Conservation (phyloP, 192 early-diverging fungal species). For the Phycomyces nitens region DNA sequence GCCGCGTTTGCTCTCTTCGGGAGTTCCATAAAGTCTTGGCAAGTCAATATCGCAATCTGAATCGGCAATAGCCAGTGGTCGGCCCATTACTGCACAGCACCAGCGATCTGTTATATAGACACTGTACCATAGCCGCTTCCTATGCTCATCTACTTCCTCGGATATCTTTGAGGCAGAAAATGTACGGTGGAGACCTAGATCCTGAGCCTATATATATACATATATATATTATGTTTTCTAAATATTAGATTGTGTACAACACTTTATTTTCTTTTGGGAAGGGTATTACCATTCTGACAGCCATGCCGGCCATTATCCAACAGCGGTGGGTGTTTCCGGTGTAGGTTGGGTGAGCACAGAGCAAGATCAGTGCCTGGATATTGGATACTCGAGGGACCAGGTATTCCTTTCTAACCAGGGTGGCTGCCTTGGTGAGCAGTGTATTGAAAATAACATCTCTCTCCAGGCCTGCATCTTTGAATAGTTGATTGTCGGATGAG, state of each 20-base stretch:
- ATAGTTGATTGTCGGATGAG: constrained; percentile 9
- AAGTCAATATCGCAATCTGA: constrained; percentile 36
- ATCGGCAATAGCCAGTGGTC: constrained; percentile 45
- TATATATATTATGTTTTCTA: background rate
- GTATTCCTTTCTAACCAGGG: constrained; percentile 55
- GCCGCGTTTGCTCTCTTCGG: background rate
- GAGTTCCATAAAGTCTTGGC: constrained; percentile 14
- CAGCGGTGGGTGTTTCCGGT: constrained; percentile 14
- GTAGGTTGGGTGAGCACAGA: constrained; percentile 47
- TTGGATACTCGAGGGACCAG: constrained; percentile 48
- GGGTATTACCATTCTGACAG: constrained; percentile 57
- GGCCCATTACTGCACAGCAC: constrained; percentile 37
- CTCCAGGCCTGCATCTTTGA: background rate
- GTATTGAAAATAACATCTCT: constrained; percentile 11
- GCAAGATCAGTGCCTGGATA: constrained; percentile 61
- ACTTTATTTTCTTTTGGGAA: no score
- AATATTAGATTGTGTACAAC: no score
- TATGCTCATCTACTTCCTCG: constrained; percentile 48
- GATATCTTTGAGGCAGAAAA: constrained; percentile 41
- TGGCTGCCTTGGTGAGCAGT: constrained; percentile 11
- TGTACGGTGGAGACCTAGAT: constrained; percentile 73
- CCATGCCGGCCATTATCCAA: constrained; percentile 43
- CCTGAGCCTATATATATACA: constrained; percentile 49
- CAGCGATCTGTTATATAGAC: constrained; percentile 68
- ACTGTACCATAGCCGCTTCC: constrained; percentile 70